Base-by-base conservation (phyloP, 208 protist species). In the Porcisia hertigi region DNA sequence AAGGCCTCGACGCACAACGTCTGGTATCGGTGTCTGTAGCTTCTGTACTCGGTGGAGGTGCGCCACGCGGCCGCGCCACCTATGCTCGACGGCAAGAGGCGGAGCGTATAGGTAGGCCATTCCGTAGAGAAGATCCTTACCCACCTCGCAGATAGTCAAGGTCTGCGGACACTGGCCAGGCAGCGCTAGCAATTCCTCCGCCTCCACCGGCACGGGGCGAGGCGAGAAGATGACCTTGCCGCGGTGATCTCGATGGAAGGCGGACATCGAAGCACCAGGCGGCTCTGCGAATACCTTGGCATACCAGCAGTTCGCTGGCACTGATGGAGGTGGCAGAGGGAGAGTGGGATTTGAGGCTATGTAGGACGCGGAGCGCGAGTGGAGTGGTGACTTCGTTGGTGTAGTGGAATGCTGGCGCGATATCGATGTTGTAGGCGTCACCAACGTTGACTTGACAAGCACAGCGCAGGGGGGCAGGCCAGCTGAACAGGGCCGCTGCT, bases 241-340 rank as follows among this genome's bases (percentile, higher is more conserved):
- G 4, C 84, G 84, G 69, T 91, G 81, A 16, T 80, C 65, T 23
- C 77, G 73, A 71, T 96, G 90, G 59, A 87, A 91, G 39, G 88
- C 75, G 0, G 85, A 86, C 63, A 91, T 82, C 3, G 77, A 62
- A 23, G 81, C 84, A 47, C 71, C 72, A 1, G 82, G 64, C n/a
- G 74, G 69, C 54, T 93, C 85, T 1, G 36, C 73, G 43, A 92
- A 91, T 3, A 79, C 67, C 57, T 80, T 57, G 1, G 85, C 81
- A 72, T 96, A 96, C 92, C 92, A 96, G 36, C 74, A 85, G 20
- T 76, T 77, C n/a, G 76, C n/a, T 11, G 89, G 89, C 39, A 96
- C 88, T 0, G 54, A 25, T 7, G 89, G 85, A 45, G 82, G 63
- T 34, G 59, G 34, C 9, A 73, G n/a, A 30, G 69, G 53, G 49